A percentile compares a stretch with the other conserved stretches of the same genome.
Evolutionary conservation across 352 stramenopile genomes (phyloP).

Genomic region (Phytophthora megakarya): DNA sequence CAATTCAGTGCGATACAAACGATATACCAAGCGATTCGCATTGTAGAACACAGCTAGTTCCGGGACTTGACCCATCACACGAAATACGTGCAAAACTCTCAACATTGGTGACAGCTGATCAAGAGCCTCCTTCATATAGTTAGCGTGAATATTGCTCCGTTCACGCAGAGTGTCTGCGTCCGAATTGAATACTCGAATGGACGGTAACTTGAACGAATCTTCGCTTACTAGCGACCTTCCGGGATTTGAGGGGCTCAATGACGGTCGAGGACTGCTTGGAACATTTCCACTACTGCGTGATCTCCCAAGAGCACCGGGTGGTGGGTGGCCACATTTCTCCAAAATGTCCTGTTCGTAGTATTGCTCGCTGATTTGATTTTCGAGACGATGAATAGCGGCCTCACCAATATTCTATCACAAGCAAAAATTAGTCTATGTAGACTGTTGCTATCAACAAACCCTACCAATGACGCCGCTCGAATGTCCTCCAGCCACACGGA

Average conservation of each 20-base stretch:
- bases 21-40: conserved; percentile 68
- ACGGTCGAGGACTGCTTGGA: conserved; percentile 31
- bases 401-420: conserved; percentile 57
- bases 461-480: conserved; percentile 59
- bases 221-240: conserved; percentile 33
- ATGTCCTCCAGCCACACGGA: conserved; percentile 80
- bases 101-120: conserved; percentile 72
- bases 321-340: conserved; percentile 60
- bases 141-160: conserved; percentile 65
- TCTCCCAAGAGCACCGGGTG: conserved; percentile 8
- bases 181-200: conserved; percentile 73
- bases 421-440: conserved; percentile 1
- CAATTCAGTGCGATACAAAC: not conserved
- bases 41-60: conserved; percentile 82
- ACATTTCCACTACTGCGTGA: conserved; percentile 24
- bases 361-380: conserved; percentile 79
- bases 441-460: not conserved
- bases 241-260: conserved; percentile 24
- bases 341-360: conserved; percentile 80
- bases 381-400: conserved; percentile 66
- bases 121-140: conserved; percentile 74
- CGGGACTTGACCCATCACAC: conserved; percentile 72
- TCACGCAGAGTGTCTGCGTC: conserved; percentile 63
- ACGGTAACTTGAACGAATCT: conserved; percentile 54
- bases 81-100: conserved; percentile 74